Evolutionary conservation across 2,329 filamentous ascomycete species (phyloP).

Genomic region (Cercospora zeina): DNA sequence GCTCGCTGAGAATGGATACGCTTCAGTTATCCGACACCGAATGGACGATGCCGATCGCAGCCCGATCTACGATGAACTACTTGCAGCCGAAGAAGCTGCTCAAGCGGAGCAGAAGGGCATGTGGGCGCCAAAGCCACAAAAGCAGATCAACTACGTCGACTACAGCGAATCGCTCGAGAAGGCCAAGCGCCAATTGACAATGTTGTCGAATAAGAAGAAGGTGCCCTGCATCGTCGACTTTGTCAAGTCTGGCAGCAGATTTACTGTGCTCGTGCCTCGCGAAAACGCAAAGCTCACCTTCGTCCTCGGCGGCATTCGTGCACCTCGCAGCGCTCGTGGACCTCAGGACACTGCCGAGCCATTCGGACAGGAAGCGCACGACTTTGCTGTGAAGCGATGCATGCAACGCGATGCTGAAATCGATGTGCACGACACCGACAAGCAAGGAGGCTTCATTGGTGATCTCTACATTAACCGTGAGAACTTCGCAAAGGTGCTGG

Average conservation of each 20-base stretch:
- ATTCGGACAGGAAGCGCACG: conserved; percentile 90
- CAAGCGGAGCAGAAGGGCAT: conserved; percentile 90
- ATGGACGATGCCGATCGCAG: conserved; percentile 93
- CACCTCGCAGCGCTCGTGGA: conserved; percentile 80
- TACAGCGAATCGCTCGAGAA: conserved; percentile 92
- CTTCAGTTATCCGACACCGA: conserved; percentile 89
- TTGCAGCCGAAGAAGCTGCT: conserved; percentile 75
- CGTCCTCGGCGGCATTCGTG: conserved; percentile 88
- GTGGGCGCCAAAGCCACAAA: conserved; percentile 87
- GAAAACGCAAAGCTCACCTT: conserved; percentile 94
- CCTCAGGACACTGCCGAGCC: conserved; percentile 82
- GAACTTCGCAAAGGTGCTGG: conserved; percentile 87
- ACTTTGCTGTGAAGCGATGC: conserved; percentile 83
- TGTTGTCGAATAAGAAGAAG: conserved; percentile 86
- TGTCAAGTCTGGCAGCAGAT: conserved; percentile 94
- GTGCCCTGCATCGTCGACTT: conserved; percentile 94
- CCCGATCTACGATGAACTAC: conserved; percentile 86
- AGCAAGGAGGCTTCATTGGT: conserved; percentile 95
- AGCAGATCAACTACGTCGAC: conserved; percentile 79
- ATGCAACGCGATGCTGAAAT: conserved; percentile 96
- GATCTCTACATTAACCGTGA: conserved; percentile 91
- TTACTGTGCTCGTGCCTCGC: conserved; percentile 85
- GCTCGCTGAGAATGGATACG: conserved; percentile 90
- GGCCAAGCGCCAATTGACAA: conserved; percentile 87
- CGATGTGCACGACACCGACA: conserved; percentile 91